phyloP scores from a whole-genome alignment of 2,329 filamentous ascomycete genomes.

The Talaromyces verruculosus region DNA sequence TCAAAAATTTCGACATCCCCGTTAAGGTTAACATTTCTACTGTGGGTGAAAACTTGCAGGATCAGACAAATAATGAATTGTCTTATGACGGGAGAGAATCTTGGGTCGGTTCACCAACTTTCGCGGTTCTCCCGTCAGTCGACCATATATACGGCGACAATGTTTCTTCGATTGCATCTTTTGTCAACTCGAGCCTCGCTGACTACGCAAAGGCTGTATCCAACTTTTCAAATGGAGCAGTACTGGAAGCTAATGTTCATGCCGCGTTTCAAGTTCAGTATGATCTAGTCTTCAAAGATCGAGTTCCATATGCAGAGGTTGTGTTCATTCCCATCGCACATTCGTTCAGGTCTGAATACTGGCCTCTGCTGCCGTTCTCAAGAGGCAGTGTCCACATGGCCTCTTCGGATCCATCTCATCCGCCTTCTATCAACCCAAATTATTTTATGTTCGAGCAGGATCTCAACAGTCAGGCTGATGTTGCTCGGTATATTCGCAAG shows the following conservation, averaged over 20 bases:
- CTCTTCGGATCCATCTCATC: constrained; percentile 27
- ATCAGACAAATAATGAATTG: constrained; percentile 38
- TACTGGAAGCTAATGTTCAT: constrained; percentile 27
- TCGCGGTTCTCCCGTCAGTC: constrained; percentile 1
- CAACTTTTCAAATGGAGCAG: constrained; percentile 25
- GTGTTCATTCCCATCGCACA: constrained; percentile 26
- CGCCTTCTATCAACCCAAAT: constrained; percentile 33
- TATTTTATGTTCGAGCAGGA: constrained; percentile 35
- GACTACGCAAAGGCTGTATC: constrained; percentile 26
- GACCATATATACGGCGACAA: constrained; percentile 29
- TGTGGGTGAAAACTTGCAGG: constrained; percentile 53
- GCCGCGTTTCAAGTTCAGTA: constrained; percentile 31
- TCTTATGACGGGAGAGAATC: neutral
- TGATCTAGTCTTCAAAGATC: constrained; percentile 30
- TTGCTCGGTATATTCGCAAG: constrained; percentile 27
- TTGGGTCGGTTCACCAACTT: constrained; percentile 7
- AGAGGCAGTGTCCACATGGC: constrained; percentile 33
- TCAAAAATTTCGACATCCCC: constrained; percentile 29
- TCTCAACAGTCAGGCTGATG: constrained; percentile 27
- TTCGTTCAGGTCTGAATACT: constrained; percentile 28
- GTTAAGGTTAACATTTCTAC: constrained; percentile 34
- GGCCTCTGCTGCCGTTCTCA: constrained; percentile 34
- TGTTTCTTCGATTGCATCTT: constrained; percentile 23
- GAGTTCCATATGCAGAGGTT: constrained; percentile 32
- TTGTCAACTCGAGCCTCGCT: constrained; percentile 25